Evolutionary conservation across 2,329 filamentous ascomycete species (phyloP).

Genomic region (Akanthomyces dipterigenus): DNA sequence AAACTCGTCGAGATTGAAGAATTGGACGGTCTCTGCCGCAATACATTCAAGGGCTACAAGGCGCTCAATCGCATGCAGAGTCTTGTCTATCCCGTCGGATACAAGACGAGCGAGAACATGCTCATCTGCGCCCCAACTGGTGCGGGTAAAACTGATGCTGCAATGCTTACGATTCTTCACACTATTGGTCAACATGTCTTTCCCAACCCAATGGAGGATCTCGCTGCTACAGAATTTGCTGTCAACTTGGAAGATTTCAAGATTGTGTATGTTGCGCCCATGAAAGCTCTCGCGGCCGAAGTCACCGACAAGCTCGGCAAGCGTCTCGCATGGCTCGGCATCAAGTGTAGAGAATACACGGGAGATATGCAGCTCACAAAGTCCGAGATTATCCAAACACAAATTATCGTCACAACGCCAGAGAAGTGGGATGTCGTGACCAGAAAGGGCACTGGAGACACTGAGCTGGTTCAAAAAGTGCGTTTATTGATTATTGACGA

Average conservation of each 20-base stretch:
- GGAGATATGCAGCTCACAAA: conserved; percentile 99
- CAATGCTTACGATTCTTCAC: conserved; percentile 92
- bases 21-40: conserved; percentile 80
- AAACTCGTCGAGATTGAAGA: conserved; percentile 72
- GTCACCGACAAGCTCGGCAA: conserved; percentile 92
- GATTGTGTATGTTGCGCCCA: conserved; percentile 96
- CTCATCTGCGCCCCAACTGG: conserved; percentile 95
- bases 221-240: conserved; percentile 67
- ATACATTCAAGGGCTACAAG: conserved; percentile 94
- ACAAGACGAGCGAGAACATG: conserved; percentile 97
- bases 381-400: conserved; percentile 87
- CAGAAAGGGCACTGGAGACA: conserved; percentile 92
- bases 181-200: conserved; percentile 78
- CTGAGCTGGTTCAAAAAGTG: conserved; percentile 95
- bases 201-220: conserved; percentile 72
- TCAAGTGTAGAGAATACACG: conserved; percentile 88
- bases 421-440: conserved; percentile 99
- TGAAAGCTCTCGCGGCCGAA: conserved; percentile 97
- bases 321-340: conserved; percentile 85
- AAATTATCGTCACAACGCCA: conserved; percentile 96
- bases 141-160: conserved; percentile 97
- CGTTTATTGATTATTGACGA: conserved; percentile 95
- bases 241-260: conserved; percentile 90
- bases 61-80: conserved; percentile 96
- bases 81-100: conserved; percentile 88